These are phyloP conservation scores for Epichloe gansuensis DNA, from an alignment of 2,329 filamentous ascomycete species.

Conservation along the genomic window DNA sequence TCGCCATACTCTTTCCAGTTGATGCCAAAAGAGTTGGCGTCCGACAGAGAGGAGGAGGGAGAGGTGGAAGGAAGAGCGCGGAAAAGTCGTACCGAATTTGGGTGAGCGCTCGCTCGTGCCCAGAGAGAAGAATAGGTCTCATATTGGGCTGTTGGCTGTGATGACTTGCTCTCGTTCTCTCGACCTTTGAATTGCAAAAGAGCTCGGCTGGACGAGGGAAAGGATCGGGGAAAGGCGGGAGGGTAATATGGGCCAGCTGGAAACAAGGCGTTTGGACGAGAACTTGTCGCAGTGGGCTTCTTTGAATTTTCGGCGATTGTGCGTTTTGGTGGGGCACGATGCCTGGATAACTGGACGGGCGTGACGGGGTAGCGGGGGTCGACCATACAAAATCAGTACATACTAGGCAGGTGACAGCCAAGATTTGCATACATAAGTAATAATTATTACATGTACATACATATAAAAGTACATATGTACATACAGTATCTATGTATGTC, in stretches of 20 bases:
- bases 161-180: constrained; percentile 5
- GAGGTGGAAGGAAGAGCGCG: not conserved
- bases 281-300: constrained; percentile 18
- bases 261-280: constrained; percentile 12
- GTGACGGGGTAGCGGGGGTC: constrained; percentile 6
- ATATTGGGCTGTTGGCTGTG: constrained; percentile 44
- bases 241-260: constrained; percentile 11
- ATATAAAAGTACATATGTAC: not conserved
- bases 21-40: not conserved
- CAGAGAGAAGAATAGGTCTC: constrained; percentile 92
- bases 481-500: no score
- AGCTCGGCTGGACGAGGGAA: constrained; percentile 2
- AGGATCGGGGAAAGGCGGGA: constrained; percentile 14
- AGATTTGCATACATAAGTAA: no score
- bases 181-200: not conserved
- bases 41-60: not conserved
- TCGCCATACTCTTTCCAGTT: not conserved
- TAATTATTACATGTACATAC: no score
- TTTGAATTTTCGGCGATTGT: constrained; percentile 34
- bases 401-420: no score
- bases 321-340: constrained; percentile 31
- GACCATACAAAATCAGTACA: not conserved
- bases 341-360: not conserved
- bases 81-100: constrained; percentile 62
- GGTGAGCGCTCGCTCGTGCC: constrained; percentile 92